Evolutionary conservation across 2,329 filamentous ascomycete species (phyloP), one percentile per base, ranked within the genome.

Genomic region (Colletotrichum phormii): DNA sequence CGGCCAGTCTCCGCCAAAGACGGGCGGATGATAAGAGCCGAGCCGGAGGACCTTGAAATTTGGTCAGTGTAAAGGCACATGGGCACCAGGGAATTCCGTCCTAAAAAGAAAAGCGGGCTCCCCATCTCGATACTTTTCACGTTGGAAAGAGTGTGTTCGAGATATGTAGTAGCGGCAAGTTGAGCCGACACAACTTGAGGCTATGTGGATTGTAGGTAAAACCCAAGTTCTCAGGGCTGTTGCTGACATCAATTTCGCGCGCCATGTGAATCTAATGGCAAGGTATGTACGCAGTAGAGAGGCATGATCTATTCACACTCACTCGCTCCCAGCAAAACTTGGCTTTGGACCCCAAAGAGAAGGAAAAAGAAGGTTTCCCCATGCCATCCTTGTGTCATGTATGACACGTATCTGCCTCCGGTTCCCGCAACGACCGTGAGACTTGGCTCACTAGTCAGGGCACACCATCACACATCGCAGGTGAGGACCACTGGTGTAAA

Each of bases 351-450:
- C 2, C 37, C 37, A 42, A 42, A 42, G 37, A 15, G 37, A 15
- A 42, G 37, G 13, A 54, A 24, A 37, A 26, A 35, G 29, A 31
- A 54, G n/a, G 51, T 13, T 54, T 22, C 33, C 42, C 13, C 31
- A 18, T 22, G 11, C 61, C 22, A 54, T n/a, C 46, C 46, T 6
- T 63, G 46, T 53, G 12, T 35, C 46, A 53, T n/a, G 29, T 54
- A 26, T 63, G 61, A 63, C 61, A 63, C 46, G n/a, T 46, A 63
- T 63, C 29, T 54, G 46, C 7, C n/a, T 53, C 5, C 46, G 13
- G 61, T 37, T 18, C 42, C 46, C 46, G 61, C 46, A 49, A 49
- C 15, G 46, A 54, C 37, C 11, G 46, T 35, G 61, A 53, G 61
- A 63, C 46, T 33, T 29, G 46, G 46, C 37, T 15, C n/a, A 29